phyloP scores from a whole-genome alignment of 306 rosid genomes.

The Psophocarpus tetragonolobus region DNA sequence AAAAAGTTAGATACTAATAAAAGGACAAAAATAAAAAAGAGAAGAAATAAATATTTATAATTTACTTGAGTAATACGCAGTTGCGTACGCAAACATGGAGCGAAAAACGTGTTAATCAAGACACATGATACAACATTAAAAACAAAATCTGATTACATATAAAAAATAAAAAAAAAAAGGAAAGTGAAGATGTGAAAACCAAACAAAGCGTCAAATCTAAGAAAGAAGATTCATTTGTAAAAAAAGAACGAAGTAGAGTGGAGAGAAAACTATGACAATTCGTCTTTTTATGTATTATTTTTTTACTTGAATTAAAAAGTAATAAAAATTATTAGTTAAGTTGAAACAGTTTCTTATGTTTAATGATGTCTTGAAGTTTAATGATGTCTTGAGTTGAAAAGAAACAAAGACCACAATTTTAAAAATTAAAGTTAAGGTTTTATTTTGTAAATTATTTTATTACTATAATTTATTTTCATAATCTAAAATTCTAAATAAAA shows the following conservation, averaged over 20 bases:
- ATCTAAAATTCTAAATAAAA: background rate
- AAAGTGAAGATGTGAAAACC: background rate
- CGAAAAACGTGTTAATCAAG: background rate
- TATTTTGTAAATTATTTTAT: background rate
- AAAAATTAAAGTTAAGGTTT: background rate
- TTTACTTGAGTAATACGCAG: slow-evolving; percentile 7
- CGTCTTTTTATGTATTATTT: background rate
- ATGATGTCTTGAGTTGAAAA: too few species aligned
- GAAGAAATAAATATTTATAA: background rate
- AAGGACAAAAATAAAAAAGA: background rate
- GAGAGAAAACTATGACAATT: background rate
- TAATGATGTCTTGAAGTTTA: too few species aligned
- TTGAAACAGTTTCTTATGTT: too few species aligned
- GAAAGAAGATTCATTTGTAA: background rate
- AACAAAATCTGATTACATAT: background rate
- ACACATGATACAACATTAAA: background rate
- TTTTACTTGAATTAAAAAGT: too few species aligned
- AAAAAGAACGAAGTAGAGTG: background rate
- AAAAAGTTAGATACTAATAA: background rate
- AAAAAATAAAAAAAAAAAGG: too few species aligned
- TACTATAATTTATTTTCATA: background rate
- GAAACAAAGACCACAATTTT: background rate
- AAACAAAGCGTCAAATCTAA: background rate
- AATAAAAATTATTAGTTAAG: too few species aligned
- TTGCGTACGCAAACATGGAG: background rate